Evolutionary conservation across 768 basidiomycete genomes (phyloP), one percentile per base, ranked within the genome.

Genomic region (Rossbeevera mucosa): DNA sequence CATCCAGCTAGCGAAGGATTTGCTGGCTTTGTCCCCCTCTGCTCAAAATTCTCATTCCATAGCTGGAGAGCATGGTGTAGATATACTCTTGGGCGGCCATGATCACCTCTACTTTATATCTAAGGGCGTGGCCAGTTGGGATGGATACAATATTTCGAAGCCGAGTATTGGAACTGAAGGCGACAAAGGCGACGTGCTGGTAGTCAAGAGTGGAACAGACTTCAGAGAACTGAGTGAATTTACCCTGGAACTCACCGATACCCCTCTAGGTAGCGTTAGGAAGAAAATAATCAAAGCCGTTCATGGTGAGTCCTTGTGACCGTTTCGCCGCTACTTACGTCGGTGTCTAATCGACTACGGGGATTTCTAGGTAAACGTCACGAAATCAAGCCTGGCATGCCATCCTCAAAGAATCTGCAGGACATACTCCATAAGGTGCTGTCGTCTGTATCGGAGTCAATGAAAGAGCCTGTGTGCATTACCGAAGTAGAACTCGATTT

Each of bases 181-280:
- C n/a, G 89, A 91, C 58, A 62, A 79, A 2, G 88, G 88, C 4
- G 82, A 88, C 45, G 73, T 88, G 26, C 72, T 91, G 18, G 75
- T 88, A 18, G 73, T 93, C 54, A 94, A 94, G 70, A 92, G 89
- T 62, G 93, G 93, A 7, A 88, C 85, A 2, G 91, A 95, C 70
- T 95, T 95, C 64, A 80, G 88, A 31, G 91, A 94, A 56, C 71
- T 94, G 29, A 91, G 89, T 47, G 88, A 90, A 54, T 71, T 93
- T 41, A 74, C 69, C 0, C 69, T 95, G 20, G 81, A 82, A 51
- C 71, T 94, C 13, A 70, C 73, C 24, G 71, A 80, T 46, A 76
- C 84, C 2, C 79, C 87, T 1, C 64, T 73, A 26, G 84, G 82
- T 1, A 85, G 83, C 59, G 69, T 88, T 11, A 76, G 93, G 56